Conservation (phyloP, 768 basidiomycete species). For the Suillus hirtellus region DNA sequence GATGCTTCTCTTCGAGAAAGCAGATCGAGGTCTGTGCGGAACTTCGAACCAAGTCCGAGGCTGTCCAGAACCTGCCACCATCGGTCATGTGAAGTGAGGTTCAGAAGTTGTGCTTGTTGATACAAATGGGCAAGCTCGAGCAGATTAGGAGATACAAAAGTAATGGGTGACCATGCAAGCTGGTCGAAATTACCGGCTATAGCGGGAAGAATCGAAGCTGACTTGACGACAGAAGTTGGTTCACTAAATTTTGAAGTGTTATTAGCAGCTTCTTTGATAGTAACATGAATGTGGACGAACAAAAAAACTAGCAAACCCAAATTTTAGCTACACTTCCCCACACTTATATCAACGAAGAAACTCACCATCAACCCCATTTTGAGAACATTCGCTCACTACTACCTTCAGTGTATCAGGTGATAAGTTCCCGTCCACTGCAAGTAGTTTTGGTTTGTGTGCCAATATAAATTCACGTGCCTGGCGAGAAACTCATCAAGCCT, state of each 20-base stretch:
- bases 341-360: constrained; percentile 9
- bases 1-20: constrained; percentile 50
- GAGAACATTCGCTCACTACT: constrained; percentile 53
- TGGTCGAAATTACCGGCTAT: constrained; percentile 42
- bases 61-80: constrained; percentile 72
- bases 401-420: constrained; percentile 50
- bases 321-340: neutral
- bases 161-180: constrained; percentile 46
- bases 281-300: constrained; percentile 40
- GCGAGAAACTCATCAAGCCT: neutral
- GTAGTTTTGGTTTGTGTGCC: constrained; percentile 50
- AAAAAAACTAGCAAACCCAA: constrained; percentile 61
- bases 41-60: constrained; percentile 65
- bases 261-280: neutral
- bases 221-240: constrained; percentile 90
- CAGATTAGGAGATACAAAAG: constrained; percentile 83
- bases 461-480: neutral
- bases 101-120: constrained; percentile 46
- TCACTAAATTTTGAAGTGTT: constrained; percentile 54
- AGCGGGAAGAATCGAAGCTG: constrained; percentile 66
- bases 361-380: constrained; percentile 55
- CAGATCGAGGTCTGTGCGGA: constrained; percentile 63
- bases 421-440: constrained; percentile 80
- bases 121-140: constrained; percentile 72
- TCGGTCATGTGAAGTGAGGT: constrained; percentile 49